Base-by-base conservation (phyloP, 1,284 basidiomycete genomes). In the Malassezia vespertilionis region DNA sequence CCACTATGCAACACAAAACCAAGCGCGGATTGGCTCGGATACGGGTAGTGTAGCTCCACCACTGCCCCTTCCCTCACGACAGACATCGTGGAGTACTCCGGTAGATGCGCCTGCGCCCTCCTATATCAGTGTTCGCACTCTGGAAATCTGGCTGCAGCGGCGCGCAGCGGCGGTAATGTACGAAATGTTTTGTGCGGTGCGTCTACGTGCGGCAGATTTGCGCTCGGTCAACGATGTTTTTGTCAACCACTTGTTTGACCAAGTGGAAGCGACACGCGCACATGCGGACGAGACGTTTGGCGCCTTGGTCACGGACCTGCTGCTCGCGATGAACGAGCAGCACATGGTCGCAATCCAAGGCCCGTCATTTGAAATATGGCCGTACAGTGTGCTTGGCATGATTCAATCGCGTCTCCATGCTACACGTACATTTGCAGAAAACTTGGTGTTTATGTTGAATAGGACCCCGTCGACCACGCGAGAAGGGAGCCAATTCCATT, bases 391-490 rank as follows among this genome's bases (percentile, higher is more conserved):
- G 20, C 46, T 42, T 30, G 76, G 80, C 20, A 81, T 91, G 0
- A 76, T 97, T 22, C 84, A 86, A 76, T 76, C 82, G 20, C 80
- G 90, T 12, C 72, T 88, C 27, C 82, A 84, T 7, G 80, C 80
- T 10, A 86, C 82, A 72, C 88, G 87, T 74, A 95, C 91, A 0
- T 95, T 97, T 71, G 89, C 89, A 12, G 89, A 91, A 74, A 97
- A 96, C 65, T 80, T 97, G 76, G 95, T 97, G 54, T 99, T 95
- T 71, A 97, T 97, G 83, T 76, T 99, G 33, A 97, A 99, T 65
- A 81, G 91, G 50, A 85, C 89, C 0, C 59, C 58, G 12, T 58
- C 58, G 36, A 47, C 52, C 4, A 57, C 60, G 27, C 54, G 84
- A 2, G 90, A 96, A 62, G 91, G 90, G 58, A 74, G 88, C 17